Conservation (phyloP, 495 filamentous ascomycete genomes). For the Talaromyces wortmannii region DNA sequence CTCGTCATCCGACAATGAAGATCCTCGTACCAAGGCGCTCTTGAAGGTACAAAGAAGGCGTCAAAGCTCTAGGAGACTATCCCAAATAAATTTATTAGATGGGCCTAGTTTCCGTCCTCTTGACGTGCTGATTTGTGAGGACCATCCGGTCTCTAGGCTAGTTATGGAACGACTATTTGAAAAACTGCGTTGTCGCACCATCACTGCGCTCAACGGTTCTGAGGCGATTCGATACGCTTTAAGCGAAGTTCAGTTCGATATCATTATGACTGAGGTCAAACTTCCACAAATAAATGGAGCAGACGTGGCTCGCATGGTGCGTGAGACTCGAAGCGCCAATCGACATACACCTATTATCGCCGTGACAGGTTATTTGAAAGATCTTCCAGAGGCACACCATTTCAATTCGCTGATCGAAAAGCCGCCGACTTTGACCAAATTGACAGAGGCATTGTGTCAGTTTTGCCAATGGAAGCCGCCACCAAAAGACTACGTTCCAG, state of each 20-base stretch:
- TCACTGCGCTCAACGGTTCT: constrained; percentile 77
- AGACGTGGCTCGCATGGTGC: constrained; percentile 94
- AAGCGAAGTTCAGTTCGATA: constrained; percentile 88
- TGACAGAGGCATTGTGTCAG: constrained; percentile 76
- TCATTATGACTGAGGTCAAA: constrained; percentile 96
- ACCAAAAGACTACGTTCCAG: constrained; percentile 38
- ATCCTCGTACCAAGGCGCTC: constrained; percentile 80
- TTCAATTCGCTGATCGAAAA: constrained; percentile 95
- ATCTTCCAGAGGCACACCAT: constrained; percentile 86
- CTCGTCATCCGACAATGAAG: constrained; percentile 96
- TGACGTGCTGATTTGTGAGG: constrained; percentile 94
- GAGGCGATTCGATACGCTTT: constrained; percentile 89
- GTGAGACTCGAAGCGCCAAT: constrained; percentile 90
- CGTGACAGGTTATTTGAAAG: constrained; percentile 96
- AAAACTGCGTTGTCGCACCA: constrained; percentile 92
- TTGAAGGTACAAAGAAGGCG: constrained; percentile 89
- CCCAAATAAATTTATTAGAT: constrained; percentile 74
- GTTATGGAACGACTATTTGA: constrained; percentile 97
- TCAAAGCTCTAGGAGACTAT: constrained; percentile 86
- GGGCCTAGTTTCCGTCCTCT: constrained; percentile 84
- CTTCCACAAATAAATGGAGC: constrained; percentile 89
- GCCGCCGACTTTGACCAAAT: constrained; percentile 81
- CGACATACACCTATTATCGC: constrained; percentile 92
- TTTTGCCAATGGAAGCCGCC: constrained; percentile 92
- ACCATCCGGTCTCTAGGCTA: constrained; percentile 93